Conservation (phyloP, 1,284 basidiomycete species). For the Xerocomus nothofagi region DNA sequence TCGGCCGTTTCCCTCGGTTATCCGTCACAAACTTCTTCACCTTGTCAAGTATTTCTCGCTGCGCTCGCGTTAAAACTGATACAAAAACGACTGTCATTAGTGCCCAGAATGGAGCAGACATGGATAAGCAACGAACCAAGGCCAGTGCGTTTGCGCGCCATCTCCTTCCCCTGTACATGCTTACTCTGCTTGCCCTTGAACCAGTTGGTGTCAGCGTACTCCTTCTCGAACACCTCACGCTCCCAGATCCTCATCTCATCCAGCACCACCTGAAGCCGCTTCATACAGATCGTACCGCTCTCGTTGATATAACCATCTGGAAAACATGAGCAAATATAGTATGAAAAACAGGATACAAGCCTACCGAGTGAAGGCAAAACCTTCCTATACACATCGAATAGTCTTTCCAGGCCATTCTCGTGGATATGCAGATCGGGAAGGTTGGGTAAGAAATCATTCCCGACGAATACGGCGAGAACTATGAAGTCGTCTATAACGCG, state of each 20-base stretch:
- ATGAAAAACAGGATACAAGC: conserved; percentile 21
- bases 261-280: conserved; percentile 83
- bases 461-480: conserved; percentile 93
- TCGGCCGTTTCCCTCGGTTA: conserved; percentile 43
- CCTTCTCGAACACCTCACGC: conserved; percentile 86
- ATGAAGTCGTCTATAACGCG: conserved; percentile 98
- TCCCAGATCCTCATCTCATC: conserved; percentile 90
- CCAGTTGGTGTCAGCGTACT: conserved; percentile 87
- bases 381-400: conserved; percentile 96
- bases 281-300: conserved; percentile 78
- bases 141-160: conserved; percentile 47
- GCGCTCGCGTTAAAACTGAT: conserved; percentile 68
- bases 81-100: not conserved
- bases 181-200: conserved; percentile 87
- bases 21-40: conserved; percentile 74
- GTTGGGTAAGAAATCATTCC: conserved; percentile 97
- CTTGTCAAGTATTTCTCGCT: conserved; percentile 74
- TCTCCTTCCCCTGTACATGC: conserved; percentile 61
- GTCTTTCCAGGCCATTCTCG: conserved; percentile 88
- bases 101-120: not conserved
- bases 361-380: conserved; percentile 79
- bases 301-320: conserved; percentile 94
- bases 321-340: conserved; percentile 1
- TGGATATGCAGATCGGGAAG: conserved; percentile 97
- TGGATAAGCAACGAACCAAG: conserved; percentile 44